Conservation (phyloP, 345 rosid species). For the Euclidium syriacum region DNA sequence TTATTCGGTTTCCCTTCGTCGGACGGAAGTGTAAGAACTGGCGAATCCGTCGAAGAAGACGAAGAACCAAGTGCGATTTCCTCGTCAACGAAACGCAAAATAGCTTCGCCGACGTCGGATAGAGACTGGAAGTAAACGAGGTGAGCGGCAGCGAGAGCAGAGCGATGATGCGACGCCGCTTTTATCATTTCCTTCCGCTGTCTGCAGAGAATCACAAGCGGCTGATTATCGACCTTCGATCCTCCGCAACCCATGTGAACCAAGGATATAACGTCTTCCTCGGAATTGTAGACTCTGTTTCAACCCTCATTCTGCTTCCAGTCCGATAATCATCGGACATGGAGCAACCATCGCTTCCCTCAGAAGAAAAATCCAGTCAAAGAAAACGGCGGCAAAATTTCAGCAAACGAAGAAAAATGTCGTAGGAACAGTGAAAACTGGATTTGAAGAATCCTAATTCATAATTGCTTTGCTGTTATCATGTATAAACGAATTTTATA, state of each 20-base stretch:
- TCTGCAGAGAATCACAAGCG: slow-evolving; percentile 67
- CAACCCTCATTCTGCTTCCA: slow-evolving; percentile 20
- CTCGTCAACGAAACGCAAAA: slow-evolving; percentile 70
- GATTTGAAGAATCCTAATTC: background rate
- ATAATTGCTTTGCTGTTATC: background rate
- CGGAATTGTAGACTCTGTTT: background rate
- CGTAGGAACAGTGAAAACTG: background rate
- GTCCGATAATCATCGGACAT: slow-evolving; percentile 4
- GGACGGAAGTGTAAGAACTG: slow-evolving; percentile 73
- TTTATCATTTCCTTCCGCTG: slow-evolving; percentile 64
- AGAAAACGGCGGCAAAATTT: too few relatives aligned
- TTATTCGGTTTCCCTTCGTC: slow-evolving; percentile 51
- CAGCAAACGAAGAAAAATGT: too few relatives aligned
- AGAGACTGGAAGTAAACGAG: slow-evolving; percentile 65
- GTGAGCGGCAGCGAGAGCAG: slow-evolving; percentile 78
- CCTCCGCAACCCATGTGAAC: slow-evolving; percentile 83
- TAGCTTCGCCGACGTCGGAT: slow-evolving; percentile 67
- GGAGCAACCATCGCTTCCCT: slow-evolving; percentile 2
- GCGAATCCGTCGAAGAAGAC: slow-evolving; percentile 35
- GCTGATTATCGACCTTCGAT: slow-evolving; percentile 70
- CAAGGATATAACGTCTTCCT: background rate
- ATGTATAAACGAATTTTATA: background rate
- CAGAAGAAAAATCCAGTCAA: background rate
- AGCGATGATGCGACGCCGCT: slow-evolving; percentile 63
- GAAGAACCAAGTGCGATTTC: slow-evolving; percentile 43